These are phyloP conservation scores for Zygoascus sp. DNA, from an alignment of 1,139 yeast genomes.

Conservation along the genomic window DNA sequence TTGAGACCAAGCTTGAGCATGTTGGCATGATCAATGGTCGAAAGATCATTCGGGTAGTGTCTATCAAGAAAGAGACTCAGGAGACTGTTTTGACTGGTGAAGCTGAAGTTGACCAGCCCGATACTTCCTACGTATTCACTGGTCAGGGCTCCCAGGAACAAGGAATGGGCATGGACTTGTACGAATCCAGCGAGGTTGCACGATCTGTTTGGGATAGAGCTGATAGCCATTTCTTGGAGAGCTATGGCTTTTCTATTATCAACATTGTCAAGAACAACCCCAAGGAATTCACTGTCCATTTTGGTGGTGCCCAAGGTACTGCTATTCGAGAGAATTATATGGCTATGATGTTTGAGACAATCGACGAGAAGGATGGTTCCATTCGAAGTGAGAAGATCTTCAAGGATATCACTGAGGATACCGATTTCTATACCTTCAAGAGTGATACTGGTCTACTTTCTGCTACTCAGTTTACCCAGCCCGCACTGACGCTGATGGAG, in stretches of 20 bases:
- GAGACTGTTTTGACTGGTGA: conserved; percentile 81
- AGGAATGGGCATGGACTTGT: conserved; percentile 99
- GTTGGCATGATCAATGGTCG: conserved; percentile 99
- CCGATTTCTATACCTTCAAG: conserved; percentile 81
- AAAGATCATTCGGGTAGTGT: conserved; percentile 90
- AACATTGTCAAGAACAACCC: conserved; percentile 96
- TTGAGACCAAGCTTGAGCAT: conserved; percentile 86
- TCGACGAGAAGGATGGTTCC: conserved; percentile 71
- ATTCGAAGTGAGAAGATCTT: conserved; percentile 90
- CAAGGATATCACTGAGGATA: conserved; percentile 78
- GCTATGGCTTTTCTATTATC: conserved; percentile 94
- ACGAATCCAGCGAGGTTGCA: conserved; percentile 87
- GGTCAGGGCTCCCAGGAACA: conserved; percentile 99
- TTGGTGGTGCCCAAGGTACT: conserved; percentile 98
- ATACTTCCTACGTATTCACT: conserved; percentile 92
- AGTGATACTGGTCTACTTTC: conserved; percentile 94
- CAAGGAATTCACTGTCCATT: conserved; percentile 88
- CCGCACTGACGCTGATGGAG: conserved; percentile 98
- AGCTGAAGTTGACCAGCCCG: conserved; percentile 98
- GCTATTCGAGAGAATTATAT: conserved; percentile 90
- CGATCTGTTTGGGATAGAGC: conserved; percentile 97
- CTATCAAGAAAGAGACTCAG: conserved; percentile 69
- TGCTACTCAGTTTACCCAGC: conserved; percentile 98
- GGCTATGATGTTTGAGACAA: conserved; percentile 96
- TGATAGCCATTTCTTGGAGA: conserved; percentile 82